These are phyloP conservation scores for Fusarium algeriense DNA, from an alignment of 2,329 filamentous ascomycete species.

Conservation along the genomic window DNA sequence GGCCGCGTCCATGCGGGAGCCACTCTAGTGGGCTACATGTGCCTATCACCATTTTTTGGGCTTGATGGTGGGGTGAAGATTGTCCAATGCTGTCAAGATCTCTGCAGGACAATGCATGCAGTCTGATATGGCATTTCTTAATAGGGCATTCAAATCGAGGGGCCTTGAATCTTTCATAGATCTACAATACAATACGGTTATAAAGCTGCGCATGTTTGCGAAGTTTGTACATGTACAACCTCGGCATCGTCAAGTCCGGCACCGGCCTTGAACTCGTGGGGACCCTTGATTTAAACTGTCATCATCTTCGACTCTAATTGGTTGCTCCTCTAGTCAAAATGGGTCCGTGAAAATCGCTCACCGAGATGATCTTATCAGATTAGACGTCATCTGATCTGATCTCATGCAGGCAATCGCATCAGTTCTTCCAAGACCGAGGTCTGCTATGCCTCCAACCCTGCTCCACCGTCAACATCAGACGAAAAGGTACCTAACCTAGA, in stretches of 20 bases:
- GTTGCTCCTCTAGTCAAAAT: neutral
- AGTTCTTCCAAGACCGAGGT: constrained; percentile 10
- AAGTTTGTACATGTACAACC: neutral
- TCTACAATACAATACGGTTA: no score
- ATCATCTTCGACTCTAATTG: neutral
- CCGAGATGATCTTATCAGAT: constrained; percentile 34
- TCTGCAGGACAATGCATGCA: neutral
- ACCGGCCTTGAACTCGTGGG: constrained; percentile 31
- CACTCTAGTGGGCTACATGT: constrained; percentile 33
- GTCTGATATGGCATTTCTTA: constrained; percentile 13
- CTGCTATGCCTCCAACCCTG: neutral
- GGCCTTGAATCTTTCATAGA: no score
- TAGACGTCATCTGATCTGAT: constrained; percentile 33
- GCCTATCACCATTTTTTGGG: constrained; percentile 25
- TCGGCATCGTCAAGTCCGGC: constrained; percentile 21
- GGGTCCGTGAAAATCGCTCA: constrained; percentile 41
- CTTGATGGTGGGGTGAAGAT: constrained; percentile 15
- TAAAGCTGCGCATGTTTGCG: neutral
- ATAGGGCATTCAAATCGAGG: neutral
- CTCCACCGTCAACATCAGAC: constrained; percentile 14
- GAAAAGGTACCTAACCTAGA: constrained; percentile 5
- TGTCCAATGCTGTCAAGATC: neutral
- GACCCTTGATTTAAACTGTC: constrained; percentile 22
- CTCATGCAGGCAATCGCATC: constrained; percentile 33
- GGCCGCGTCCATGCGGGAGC: constrained; percentile 22